Percentiles rank a stretch among this genome's conserved stretches.
phyloP scores from a whole-genome alignment of 257 asterid genomes.

The Lithospermum erythrorhizon region DNA sequence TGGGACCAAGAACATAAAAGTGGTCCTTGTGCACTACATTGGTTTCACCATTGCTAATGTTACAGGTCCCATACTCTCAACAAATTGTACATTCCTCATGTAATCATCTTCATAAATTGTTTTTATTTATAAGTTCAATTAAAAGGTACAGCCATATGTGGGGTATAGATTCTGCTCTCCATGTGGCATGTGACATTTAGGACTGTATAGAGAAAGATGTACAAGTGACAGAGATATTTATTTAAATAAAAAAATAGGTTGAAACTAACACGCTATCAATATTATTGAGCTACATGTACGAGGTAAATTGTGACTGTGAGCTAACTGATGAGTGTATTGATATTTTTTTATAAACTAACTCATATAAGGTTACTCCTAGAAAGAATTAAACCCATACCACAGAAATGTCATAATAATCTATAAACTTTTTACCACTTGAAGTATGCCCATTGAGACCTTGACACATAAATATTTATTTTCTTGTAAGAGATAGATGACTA shows the following conservation, averaged over 20 bases:
- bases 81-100: not conserved
- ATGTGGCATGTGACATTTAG: not conserved
- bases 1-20: constrained; percentile 14
- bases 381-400: too few species aligned
- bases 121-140: too few species aligned
- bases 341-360: too few species aligned
- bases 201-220: not conserved
- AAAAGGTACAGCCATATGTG: not conserved
- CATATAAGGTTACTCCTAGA: too few species aligned
- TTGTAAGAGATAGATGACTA: not conserved
- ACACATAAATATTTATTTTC: not conserved
- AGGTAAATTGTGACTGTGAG: too few species aligned
- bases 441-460: too few species aligned
- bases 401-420: too few species aligned
- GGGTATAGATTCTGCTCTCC: not conserved
- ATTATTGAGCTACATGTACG: too few species aligned
- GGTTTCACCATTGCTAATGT: not conserved
- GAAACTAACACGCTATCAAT: too few species aligned
- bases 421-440: too few species aligned
- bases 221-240: not conserved
- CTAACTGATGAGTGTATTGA: too few species aligned
- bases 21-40: constrained; percentile 7
- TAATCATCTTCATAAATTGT: not conserved
- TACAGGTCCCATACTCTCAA: not conserved
- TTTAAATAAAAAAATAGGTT: too few species aligned